phyloP scores from a whole-genome alignment of 2,329 filamentous ascomycete genomes.

The Cladophialophora chaetospira region DNA sequence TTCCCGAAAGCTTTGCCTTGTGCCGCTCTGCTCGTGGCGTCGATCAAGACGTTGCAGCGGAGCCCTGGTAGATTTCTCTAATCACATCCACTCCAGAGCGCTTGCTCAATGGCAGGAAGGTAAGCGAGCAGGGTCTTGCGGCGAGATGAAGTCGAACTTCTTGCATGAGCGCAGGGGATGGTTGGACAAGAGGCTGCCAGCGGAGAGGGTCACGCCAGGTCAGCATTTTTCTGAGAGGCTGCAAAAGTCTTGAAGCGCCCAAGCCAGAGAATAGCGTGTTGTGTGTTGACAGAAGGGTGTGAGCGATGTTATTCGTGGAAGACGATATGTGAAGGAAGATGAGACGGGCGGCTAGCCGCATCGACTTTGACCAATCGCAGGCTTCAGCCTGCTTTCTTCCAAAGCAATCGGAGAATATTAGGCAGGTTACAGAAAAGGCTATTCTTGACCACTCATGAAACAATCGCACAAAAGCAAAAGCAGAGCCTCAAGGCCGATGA shows the following conservation, averaged over 20 bases:
- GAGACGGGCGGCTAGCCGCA: slow-evolving; percentile 7
- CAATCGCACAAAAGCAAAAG: neutral
- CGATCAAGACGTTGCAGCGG: slow-evolving; percentile 12
- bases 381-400: neutral
- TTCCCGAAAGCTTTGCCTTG: slow-evolving; percentile 5
- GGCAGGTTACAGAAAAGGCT: neutral
- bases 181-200: slow-evolving; percentile 29
- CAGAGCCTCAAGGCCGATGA: slow-evolving; percentile 3
- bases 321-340: slow-evolving; percentile 16
- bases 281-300: slow-evolving; percentile 10
- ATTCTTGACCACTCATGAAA: neutral
- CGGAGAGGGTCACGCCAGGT: slow-evolving; percentile 15
- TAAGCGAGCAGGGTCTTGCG: neutral
- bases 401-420: neutral
- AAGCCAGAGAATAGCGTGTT: slow-evolving; percentile 14
- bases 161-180: slow-evolving; percentile 13
- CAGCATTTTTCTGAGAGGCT: slow-evolving; percentile 20
- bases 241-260: slow-evolving; percentile 20
- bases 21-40: neutral
- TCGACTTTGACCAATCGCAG: slow-evolving; percentile 2
- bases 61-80: slow-evolving; percentile 12
- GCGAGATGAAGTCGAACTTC: slow-evolving; percentile 10
- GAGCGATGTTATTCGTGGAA: slow-evolving; percentile 18
- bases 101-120: slow-evolving; percentile 12
- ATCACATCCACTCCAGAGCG: slow-evolving; percentile 21